Base-by-base conservation (phyloP, 176 grass and related monocot genomes). In the Triticum timopheevii region DNA sequence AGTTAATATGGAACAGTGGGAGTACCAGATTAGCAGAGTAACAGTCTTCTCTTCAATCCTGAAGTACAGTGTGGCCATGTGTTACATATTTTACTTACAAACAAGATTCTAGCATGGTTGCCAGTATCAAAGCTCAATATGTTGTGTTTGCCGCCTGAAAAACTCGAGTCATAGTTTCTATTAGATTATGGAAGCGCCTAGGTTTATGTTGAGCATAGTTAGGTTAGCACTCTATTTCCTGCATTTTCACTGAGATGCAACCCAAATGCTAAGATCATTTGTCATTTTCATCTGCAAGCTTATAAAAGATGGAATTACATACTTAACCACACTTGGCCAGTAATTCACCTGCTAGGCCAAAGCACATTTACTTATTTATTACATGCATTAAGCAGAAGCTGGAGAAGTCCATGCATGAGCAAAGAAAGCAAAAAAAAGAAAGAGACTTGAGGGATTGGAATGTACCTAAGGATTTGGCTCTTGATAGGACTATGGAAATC, bases 171-270 rank as follows among this genome's bases (percentile, higher is more conserved):
- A 33, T 78, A 61, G 47, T 61, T 88, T 69, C 25, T 7, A 44
- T 17, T 17, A 61, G 61, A 87, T 58, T 58, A 87, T 69, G 5
- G 42, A 77, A 88, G 63, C 35, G 49, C 50, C 50, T 64, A 73
- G 45, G 24, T 81, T 81, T 45, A 30, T 10, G 65, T 81, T 67
- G 27, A 81, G 62, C 11, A 30, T 74, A 24, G 17, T 61, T 84
- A 54, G 36, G 23, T 61, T 84, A 35, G 71, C 35, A 83, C 54
- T 81, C 23, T 58, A 72, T 35, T 69, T 68, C 27, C 49, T 82
- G 65, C 80, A 69, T 67, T 47, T 79, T 33, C 11, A 47, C 7
- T 34, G 40, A 50, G 63, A 45, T 81, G 40, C 19, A 81, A 68
- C 28, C 33, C 16, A 81, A 20, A 22, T 81, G 13, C 40, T 81